These are phyloP conservation scores for Haematococcus sp. DNA, from an alignment of 139 green algal genomes.

Conservation along the genomic window DNA sequence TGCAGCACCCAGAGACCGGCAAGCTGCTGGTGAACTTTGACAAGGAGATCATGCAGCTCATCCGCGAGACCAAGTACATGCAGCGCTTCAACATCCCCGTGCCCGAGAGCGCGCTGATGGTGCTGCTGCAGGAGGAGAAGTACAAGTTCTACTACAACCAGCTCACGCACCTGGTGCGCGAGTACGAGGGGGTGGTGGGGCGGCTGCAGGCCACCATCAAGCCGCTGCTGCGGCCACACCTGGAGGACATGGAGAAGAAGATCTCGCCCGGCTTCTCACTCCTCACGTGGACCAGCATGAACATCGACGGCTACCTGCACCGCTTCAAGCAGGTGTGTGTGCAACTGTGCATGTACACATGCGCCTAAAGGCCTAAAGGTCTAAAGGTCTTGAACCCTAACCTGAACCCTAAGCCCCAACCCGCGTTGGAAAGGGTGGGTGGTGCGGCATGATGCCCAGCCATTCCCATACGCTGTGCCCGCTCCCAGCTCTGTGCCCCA, in stretches of 20 bases:
- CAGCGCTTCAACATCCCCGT: slow-evolving; percentile 80
- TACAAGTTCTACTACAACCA: slow-evolving; percentile 88
- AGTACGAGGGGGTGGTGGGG: slow-evolving; percentile 68
- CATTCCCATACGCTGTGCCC: too few species aligned
- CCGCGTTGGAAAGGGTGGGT: too few species aligned
- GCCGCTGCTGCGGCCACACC: slow-evolving; percentile 79
- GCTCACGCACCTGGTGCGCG: slow-evolving; percentile 70
- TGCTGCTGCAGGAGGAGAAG: slow-evolving; percentile 73
- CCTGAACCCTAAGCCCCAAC: too few species aligned
- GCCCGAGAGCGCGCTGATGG: slow-evolving; percentile 72
- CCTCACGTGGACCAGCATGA: slow-evolving; percentile 87
- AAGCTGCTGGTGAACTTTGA: slow-evolving; percentile 86
- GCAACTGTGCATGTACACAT: too few species aligned
- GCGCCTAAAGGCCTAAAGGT: not conserved
- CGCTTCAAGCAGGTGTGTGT: slow-evolving; percentile 68
- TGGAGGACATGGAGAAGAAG: slow-evolving; percentile 86
- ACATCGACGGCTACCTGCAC: slow-evolving; percentile 93
- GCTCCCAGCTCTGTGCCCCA: too few species aligned
- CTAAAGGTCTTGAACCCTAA: not conserved
- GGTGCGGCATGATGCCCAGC: too few species aligned
- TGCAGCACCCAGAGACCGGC: slow-evolving; percentile 77
- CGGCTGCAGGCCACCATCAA: slow-evolving; percentile 62
- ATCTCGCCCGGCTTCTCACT: slow-evolving; percentile 78
- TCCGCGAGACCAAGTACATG: slow-evolving; percentile 87
- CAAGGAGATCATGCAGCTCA: slow-evolving; percentile 84